These are phyloP conservation scores for Candida freyschussii DNA, from an alignment of 1,139 yeast genomes.

Conservation along the genomic window DNA sequence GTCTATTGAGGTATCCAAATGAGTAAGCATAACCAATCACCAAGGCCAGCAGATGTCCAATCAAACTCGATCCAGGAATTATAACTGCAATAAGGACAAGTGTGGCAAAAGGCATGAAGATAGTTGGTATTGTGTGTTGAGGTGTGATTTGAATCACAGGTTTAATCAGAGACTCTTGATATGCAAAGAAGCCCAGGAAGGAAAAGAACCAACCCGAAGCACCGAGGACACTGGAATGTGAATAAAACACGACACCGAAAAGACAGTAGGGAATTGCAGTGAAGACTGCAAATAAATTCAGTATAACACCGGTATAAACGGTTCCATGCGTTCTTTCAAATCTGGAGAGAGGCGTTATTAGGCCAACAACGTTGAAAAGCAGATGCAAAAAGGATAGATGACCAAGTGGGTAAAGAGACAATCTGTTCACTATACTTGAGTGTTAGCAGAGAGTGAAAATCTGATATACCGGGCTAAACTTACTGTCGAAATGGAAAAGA, in stretches of 20 bases:
- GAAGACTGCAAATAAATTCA: conserved; percentile 65
- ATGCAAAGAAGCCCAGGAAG: conserved; percentile 59
- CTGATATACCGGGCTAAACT: neutral
- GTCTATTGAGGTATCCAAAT: conserved; percentile 41
- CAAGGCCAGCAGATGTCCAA: conserved; percentile 63
- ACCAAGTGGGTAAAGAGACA: conserved; percentile 72
- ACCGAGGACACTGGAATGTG: conserved; percentile 56
- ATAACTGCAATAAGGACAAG: conserved; percentile 46
- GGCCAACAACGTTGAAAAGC: conserved; percentile 52
- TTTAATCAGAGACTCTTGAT: conserved; percentile 47
- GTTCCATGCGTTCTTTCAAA: conserved; percentile 82
- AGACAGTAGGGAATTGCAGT: conserved; percentile 66
- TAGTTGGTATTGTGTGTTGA: conserved; percentile 51
- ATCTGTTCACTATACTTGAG: conserved; percentile 40
- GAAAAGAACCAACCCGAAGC: conserved; percentile 75
- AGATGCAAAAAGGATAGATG: conserved; percentile 64
- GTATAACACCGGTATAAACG: conserved; percentile 76
- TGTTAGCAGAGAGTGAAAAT: neutral
- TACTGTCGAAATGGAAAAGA: conserved; percentile 44
- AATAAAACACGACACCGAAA: conserved; percentile 49
- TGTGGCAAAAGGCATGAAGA: conserved; percentile 52
- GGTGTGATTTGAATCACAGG: conserved; percentile 40
- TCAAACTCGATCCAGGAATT: conserved; percentile 58
- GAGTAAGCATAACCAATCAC: conserved; percentile 52
- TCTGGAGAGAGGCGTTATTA: conserved; percentile 57